phyloP scores from a whole-genome alignment of 2,329 filamentous ascomycete species.

The Nigrospora osmanthi region DNA sequence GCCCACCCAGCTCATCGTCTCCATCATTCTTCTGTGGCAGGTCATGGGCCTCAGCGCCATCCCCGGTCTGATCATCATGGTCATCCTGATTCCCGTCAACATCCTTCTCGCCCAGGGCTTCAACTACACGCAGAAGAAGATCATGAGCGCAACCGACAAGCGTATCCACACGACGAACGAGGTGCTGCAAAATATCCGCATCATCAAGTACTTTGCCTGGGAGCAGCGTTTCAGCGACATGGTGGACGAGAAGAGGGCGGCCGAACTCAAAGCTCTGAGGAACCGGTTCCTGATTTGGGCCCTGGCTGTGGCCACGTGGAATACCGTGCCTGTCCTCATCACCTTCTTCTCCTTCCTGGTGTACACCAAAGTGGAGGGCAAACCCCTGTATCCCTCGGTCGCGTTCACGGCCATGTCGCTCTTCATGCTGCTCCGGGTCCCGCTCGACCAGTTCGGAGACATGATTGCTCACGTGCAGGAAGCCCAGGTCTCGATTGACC shows the following conservation, averaged over 20 bases:
- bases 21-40: conserved; percentile 74
- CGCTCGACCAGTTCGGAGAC: conserved; percentile 90
- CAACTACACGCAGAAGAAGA: conserved; percentile 77
- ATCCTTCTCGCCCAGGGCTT: conserved; percentile 83
- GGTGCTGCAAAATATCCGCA: conserved; percentile 91
- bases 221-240: conserved; percentile 81
- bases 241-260: conserved; percentile 79
- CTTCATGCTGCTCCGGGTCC: conserved; percentile 88
- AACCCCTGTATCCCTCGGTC: conserved; percentile 81
- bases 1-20: conserved; percentile 78
- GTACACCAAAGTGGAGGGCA: conserved; percentile 85
- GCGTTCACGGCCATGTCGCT: conserved; percentile 95
- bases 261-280: conserved; percentile 72
- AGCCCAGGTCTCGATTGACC: conserved; percentile 91
- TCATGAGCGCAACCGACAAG: conserved; percentile 89
- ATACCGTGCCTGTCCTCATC: conserved; percentile 88
- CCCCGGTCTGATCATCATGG: conserved; percentile 86
- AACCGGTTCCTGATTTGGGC: conserved; percentile 88
- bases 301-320: conserved; percentile 88
- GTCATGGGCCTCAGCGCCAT: conserved; percentile 92
- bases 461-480: conserved; percentile 99
- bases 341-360: conserved; percentile 94
- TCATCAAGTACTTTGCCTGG: conserved; percentile 99
- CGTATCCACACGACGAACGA: conserved; percentile 96
- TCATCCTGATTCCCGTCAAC: conserved; percentile 81